Base-by-base conservation (phyloP, 345 rosid genomes). In the Citrus cavaleriei region DNA sequence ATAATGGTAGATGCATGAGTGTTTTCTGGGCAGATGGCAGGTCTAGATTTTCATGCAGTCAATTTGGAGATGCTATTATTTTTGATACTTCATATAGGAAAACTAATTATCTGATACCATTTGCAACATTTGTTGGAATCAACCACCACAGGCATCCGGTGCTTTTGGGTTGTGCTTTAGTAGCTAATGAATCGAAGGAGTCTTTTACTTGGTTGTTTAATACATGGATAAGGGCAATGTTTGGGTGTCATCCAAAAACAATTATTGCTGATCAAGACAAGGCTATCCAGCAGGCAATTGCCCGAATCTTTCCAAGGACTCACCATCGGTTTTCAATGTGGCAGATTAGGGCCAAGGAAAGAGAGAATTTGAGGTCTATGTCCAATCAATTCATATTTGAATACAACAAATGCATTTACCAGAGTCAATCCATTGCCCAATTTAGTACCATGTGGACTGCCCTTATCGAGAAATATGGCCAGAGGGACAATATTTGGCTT, bases 1-100 rank as follows among this genome's bases (percentile, higher is more conserved):
- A 84, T 55, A 75, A 72, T 42, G 95, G 97, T 57, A 84, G 84
- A 72, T 91, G 95, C 77, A 85, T 83, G 90, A 90, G 90, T 84
- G 42, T 92, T 54, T 95, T 95, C 79, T 93, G 97, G 99, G 98
- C 93, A 0, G 99, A 95, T 81, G 91, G 99, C 51, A 88, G 96
- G 89, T 90, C 92, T 57, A 91, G 99, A 85, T 93, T 89, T 77
- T 88, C 94, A 18, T 88, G 97, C 80, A 92, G 95, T 83, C 98
- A 93, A 72, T 95, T 93, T 58, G 95, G 98, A 32, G 98, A 95
- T 87, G 83, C 83, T 1, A 40, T 95, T 74, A 83, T 90, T 34
- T 83, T 93, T 8, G 94, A 95, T 83, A 91, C 98, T 78, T 93
- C 97, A 2, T 93, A 92, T 81, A 90, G 91, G 85, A 87, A 82